phyloP scores from a whole-genome alignment of 495 filamentous ascomycete genomes.

The Daldinia childiae region DNA sequence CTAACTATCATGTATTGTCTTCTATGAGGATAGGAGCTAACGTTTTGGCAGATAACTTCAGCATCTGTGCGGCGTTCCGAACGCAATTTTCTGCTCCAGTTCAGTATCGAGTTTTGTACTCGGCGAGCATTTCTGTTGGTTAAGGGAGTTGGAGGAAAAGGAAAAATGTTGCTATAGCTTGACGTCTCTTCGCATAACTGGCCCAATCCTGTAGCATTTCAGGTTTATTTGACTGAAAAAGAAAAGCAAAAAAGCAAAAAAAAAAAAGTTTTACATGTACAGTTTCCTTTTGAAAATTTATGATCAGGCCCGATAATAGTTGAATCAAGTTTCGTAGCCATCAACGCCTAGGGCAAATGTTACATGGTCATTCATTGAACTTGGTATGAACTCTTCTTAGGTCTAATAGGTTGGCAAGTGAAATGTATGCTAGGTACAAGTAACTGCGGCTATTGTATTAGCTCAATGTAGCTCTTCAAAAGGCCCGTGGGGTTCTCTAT shows the following conservation, averaged over 20 bases:
- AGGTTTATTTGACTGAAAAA: not conserved
- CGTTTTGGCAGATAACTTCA: not conserved
- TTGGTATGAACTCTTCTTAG: not conserved
- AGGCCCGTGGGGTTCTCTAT: not conserved
- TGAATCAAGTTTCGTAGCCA: not conserved
- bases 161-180: slow-evolving; percentile 2
- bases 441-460: not conserved
- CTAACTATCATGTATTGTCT: not conserved
- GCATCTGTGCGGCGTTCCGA: not conserved
- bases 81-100: not conserved
- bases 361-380: not conserved
- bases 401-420: not conserved
- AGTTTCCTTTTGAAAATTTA: not conserved
- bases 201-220: not conserved
- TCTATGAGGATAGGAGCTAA: not conserved
- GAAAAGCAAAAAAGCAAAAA: not conserved
- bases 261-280: too few species aligned
- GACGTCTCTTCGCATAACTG: slow-evolving; percentile 1
- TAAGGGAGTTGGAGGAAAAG: not conserved
- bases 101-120: not conserved
- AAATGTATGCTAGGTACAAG: too few species aligned
- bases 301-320: not conserved
- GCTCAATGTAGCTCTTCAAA: not conserved
- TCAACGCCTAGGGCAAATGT: not conserved
- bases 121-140: not conserved